Percentiles rank a stretch among this genome's conserved stretches.
phyloP scores from a whole-genome alignment of 495 filamentous ascomycete genomes.

The Aspergillus diversus region DNA sequence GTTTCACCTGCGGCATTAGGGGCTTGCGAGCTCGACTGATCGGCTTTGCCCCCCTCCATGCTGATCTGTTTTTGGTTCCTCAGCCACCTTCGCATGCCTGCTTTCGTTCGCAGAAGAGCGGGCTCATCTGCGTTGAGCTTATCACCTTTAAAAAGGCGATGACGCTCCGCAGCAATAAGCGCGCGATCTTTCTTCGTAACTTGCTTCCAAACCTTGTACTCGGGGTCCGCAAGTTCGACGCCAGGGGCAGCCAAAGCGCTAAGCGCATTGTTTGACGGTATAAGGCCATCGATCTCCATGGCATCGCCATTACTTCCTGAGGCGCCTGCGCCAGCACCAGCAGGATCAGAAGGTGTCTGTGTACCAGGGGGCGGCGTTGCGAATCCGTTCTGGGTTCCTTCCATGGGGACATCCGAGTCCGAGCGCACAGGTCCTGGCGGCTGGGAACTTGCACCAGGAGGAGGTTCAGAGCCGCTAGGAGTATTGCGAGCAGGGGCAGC shows the following conservation, averaged over 20 bases:
- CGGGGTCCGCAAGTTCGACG: conserved; percentile 74
- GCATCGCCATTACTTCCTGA: conserved; percentile 72
- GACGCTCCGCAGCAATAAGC: conserved; percentile 73
- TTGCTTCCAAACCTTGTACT: conserved; percentile 98
- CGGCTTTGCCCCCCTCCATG: conserved; percentile 54
- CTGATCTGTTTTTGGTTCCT: conserved; percentile 69
- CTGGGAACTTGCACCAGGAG: conserved; percentile 60
- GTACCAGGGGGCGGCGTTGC: conserved; percentile 78
- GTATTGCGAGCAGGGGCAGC: conserved; percentile 72
- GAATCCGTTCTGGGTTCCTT: conserved; percentile 81
- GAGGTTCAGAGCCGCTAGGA: conserved; percentile 70
- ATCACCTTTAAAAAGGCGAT: conserved; percentile 81
- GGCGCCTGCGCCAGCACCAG: conserved; percentile 60
- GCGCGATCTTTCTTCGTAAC: conserved; percentile 96
- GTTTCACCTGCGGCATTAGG: conserved; percentile 62
- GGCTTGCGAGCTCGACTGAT: conserved; percentile 51
- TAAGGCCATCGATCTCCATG: conserved; percentile 77
- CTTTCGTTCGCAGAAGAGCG: conserved; percentile 76
- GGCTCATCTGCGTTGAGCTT: conserved; percentile 86
- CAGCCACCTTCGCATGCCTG: conserved; percentile 80
- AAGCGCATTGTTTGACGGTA: conserved; percentile 63
- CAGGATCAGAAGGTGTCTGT: conserved; percentile 74
- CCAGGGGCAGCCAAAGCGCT: conserved; percentile 46
- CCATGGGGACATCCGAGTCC: conserved; percentile 64
- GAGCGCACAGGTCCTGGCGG: conserved; percentile 54